These are phyloP conservation scores for Fraxinus albicans DNA, from an alignment of 305 asterid genomes.

Conservation along the genomic window DNA sequence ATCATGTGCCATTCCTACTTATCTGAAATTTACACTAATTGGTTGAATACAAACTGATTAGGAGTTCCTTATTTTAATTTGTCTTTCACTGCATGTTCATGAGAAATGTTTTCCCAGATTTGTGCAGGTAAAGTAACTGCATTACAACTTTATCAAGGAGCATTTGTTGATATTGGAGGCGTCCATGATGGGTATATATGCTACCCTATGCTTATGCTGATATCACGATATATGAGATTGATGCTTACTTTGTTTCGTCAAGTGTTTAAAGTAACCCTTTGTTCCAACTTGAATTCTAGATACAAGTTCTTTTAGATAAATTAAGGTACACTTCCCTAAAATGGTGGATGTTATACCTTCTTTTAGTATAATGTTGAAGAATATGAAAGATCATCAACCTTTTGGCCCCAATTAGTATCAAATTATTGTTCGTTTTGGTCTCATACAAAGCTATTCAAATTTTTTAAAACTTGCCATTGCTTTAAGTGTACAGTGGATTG, in stretches of 20 bases:
- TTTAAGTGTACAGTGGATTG: not conserved
- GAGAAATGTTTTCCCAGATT: slow-evolving; percentile 45
- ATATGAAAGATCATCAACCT: not conserved
- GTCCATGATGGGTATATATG: slow-evolving; percentile 87
- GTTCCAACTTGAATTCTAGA: slow-evolving; percentile 12
- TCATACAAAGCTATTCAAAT: slow-evolving; percentile 1
- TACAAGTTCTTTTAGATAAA: not conserved
- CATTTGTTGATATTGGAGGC: slow-evolving; percentile 96
- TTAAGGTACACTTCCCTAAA: not conserved
- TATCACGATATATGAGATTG: slow-evolving; percentile 6
- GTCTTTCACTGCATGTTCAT: slow-evolving; percentile 12
- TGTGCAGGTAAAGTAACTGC: slow-evolving; percentile 93
- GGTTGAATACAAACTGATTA: slow-evolving; percentile 9
- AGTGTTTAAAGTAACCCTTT: not conserved
- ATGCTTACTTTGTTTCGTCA: slow-evolving; percentile 10
- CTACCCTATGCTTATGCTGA: slow-evolving; percentile 9
- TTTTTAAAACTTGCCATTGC: slow-evolving; percentile 2
- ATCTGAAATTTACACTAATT: not conserved
- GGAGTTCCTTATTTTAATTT: not conserved
- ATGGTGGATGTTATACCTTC: not conserved
- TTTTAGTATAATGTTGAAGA: not conserved
- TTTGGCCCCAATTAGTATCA: not conserved
- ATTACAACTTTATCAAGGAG: slow-evolving; percentile 95
- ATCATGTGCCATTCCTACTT: not conserved
- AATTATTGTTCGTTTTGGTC: not conserved